Conservation (phyloP, 2,329 filamentous ascomycete species). For the Colletotrichum sp. region DNA sequence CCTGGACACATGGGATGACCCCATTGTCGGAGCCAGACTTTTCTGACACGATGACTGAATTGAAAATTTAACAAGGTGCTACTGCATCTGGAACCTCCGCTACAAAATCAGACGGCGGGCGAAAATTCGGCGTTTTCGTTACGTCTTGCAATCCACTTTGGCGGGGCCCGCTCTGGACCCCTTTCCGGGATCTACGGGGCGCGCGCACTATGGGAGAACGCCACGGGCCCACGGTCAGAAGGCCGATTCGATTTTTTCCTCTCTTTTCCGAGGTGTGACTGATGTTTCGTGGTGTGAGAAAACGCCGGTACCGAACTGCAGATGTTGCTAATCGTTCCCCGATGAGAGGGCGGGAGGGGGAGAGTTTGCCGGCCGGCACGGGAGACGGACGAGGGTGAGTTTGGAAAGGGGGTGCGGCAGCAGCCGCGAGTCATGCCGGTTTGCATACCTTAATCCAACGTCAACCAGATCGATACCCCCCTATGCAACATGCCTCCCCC, state of each 20-base stretch:
- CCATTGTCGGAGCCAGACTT: neutral
- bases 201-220: neutral
- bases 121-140: constrained; percentile 22
- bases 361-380: neutral
- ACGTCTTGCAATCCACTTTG: constrained; percentile 22
- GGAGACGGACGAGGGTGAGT: neutral
- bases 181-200: neutral
- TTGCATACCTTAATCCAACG: neutral
- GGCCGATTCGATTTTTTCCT: neutral
- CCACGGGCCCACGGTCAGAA: neutral
- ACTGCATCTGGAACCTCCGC: constrained; percentile 19
- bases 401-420: neutral
- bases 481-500: neutral
- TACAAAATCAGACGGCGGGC: neutral
- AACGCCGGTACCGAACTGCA: neutral
- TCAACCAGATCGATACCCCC: neutral
- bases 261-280: neutral
- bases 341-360: neutral
- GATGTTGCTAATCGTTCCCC: neutral
- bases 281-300: neutral
- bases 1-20: neutral
- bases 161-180: constrained; percentile 7
- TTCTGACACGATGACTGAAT: neutral
- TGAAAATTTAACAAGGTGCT: neutral
- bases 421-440: neutral